Base-by-base conservation (phyloP, 192 early-diverging fungal species). In the Pilobolus umbonatus region DNA sequence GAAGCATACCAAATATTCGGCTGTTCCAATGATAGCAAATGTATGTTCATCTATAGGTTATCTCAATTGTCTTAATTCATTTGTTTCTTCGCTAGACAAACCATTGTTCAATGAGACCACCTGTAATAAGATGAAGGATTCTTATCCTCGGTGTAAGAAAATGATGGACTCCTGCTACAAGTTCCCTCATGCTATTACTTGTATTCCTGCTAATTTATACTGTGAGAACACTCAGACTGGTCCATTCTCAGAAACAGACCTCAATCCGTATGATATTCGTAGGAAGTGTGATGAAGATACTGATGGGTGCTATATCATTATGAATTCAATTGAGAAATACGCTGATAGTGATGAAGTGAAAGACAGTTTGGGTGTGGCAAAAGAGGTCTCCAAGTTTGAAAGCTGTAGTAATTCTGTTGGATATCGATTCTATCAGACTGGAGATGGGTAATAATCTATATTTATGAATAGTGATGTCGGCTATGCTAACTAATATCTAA, bases 191-290 rank as follows among this genome's bases (percentile, higher is more conserved):
- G 64, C 81, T n/a, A 84, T 89, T 36, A 82, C 81, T 15, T 95
- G 95, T 79, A 79, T 91, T 22, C 92, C 94, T 26, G 86, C 89
- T 24, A 68, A 73, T 5, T 68, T 87, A 17, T 59, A 59, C 28
- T 59, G 57, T 24, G 30, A 47, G n/a, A 45, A 48, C 3, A 25
- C 31, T 15, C 31, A 32, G 17, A 21, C 31, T 5, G 57, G 31
- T 25, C 45, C 45, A 7, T 59, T 48, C 35, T 43, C 47, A 26
- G 48, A 59, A 12, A 59, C 57, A 25, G 57, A 45, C 4, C 29
- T 59, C 9, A 59, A 97, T 74, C 88, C 89, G 36, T 98, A 97
- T 78, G 96, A 98, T 75, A 85, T 98, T 39, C 88, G 96, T 47
- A 78, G 80, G 38, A 81, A 87, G 39, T 96, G 96, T 72, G 87